phyloP scores from a whole-genome alignment of 495 filamentous ascomycete species.

The Aspergillus ostianus region DNA sequence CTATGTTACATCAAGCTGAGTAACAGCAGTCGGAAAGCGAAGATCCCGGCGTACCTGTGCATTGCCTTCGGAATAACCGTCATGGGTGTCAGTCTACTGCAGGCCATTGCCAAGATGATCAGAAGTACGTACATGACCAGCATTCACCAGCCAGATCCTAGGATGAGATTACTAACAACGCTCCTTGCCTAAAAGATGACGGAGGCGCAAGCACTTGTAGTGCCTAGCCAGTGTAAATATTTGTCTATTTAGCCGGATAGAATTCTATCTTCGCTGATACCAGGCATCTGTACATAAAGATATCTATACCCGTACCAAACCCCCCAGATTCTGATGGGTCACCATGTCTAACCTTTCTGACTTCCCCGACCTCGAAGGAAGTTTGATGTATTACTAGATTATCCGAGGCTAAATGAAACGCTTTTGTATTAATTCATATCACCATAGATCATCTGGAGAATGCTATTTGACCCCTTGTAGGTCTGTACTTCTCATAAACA shows the following conservation, averaged over 20 bases:
- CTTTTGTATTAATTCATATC: neutral
- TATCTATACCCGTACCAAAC: neutral
- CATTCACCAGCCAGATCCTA: neutral
- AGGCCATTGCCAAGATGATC: conserved; percentile 68
- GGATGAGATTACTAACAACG: conserved; percentile 1
- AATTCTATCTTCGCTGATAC: conserved; percentile 1
- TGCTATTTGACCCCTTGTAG: no score
- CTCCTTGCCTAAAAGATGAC: conserved; percentile 25
- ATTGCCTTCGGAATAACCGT: conserved; percentile 77
- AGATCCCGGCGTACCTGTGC: conserved; percentile 65
- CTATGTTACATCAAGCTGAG: conserved; percentile 93
- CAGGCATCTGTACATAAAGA: conserved; percentile 16
- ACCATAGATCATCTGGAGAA: neutral
- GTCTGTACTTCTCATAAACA: no score
- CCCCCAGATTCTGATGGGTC: neutral
- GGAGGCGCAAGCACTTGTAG: conserved; percentile 31
- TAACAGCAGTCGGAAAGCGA: conserved; percentile 63
- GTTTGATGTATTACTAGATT: neutral
- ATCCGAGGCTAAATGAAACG: neutral
- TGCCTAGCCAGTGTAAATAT: conserved; percentile 11
- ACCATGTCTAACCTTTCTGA: neutral
- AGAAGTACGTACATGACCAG: conserved; percentile 31
- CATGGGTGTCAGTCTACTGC: conserved; percentile 78
- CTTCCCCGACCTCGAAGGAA: neutral
- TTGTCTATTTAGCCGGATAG: neutral